Base-by-base conservation (phyloP, 1,284 basidiomycete species). In the Wolfiporia cocos region DNA sequence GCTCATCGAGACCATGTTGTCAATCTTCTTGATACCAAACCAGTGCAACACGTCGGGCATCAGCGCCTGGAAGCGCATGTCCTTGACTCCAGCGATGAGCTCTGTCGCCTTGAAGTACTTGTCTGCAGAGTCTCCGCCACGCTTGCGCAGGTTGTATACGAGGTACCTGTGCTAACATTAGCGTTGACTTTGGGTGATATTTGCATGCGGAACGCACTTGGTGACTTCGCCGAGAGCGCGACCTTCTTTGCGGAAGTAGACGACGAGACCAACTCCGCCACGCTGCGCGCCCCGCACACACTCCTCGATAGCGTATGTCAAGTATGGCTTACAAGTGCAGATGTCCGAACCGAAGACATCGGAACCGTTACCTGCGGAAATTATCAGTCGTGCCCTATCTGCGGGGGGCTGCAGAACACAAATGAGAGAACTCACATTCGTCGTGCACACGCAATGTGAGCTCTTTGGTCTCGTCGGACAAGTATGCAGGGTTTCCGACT, bases 21-120 rank as follows among this genome's bases (percentile, higher is more conserved):
- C 81, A 43, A 96, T 83, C 71, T 90, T 89, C 62, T 64, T 82
- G 59, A 95, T 86, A 0, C 92, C 92, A n/a, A 95, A 65, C 88
- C 91, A 95, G 63, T 92, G 90, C 37, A 98, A 69, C 2, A 96
- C 84, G 60, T 98, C 94, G 2, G 94, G 94, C 93, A 97, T 96
- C 46, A 97, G 71, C 1, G 86, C 90, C 62, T 95, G 92, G 79
- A 94, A 93, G 18, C 92, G 77, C 83, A 93, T 92, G 59, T 95
- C 93, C 67, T 95, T 95, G 40, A 96, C 92, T 6, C 94, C 94
- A 0, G 93, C 94, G 47, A 97, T 88, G 52, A 89, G 69, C 63
- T 93, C 92, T 0, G 95, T 98, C 14, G 86, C 82, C 62, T 90
- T 86, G 72, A 98, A 97, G 71, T 98, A 98, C 58, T 86, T 83